Evolutionary conservation across 306 rosid species (phyloP), one percentile per base, ranked within the genome.

Genomic region (Herpetospermum pedunculosum): DNA sequence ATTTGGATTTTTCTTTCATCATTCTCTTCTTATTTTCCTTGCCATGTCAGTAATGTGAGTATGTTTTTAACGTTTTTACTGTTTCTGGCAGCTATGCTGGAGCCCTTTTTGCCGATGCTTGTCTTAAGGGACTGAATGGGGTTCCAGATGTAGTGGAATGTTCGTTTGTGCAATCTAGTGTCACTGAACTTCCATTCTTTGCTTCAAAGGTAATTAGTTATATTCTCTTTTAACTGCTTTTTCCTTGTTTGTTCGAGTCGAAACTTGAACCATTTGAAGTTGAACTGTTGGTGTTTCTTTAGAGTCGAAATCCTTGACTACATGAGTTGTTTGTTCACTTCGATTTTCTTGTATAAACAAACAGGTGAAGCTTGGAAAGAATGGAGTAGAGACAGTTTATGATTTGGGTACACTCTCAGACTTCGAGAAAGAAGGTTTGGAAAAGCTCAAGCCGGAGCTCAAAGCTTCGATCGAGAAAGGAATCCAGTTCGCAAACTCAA

Each of bases 121-220:
- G 99, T 83, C 88, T 94, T 67, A 94, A 94, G 92, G 99, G 99
- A 53, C 95, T 91, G 34, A 94, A 94, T 65, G 99, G 99, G 9
- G 97, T 94, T 46, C 97, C 97, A 18, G 99, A 94, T 84, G 97
- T 94, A 52, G 95, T 91, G 65, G 99, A 91, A 83, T 94, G 99
- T 75, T 89, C 99, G 14, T 94, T 21, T 75, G 99, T 94, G 77
- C 97, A 94, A 82, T 94, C 99, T 70, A 83, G 6, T 46, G 65
- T 94, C 79, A 84, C 97, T 16, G 97, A 94, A 34, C 96, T 94
- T 67, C 97, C 99, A 64, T 94, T 91, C 99, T 94, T 94, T 78
- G 96, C 99, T 73, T 94, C 99, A 25, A 89, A 94, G 99, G 99
- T 94, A 57, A 83, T 71, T 62, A 67, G 59, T 79, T 8, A 19